Evolutionary conservation across 2,329 filamentous ascomycete species (phyloP).

Genomic region (Huntiella abstrusa): DNA sequence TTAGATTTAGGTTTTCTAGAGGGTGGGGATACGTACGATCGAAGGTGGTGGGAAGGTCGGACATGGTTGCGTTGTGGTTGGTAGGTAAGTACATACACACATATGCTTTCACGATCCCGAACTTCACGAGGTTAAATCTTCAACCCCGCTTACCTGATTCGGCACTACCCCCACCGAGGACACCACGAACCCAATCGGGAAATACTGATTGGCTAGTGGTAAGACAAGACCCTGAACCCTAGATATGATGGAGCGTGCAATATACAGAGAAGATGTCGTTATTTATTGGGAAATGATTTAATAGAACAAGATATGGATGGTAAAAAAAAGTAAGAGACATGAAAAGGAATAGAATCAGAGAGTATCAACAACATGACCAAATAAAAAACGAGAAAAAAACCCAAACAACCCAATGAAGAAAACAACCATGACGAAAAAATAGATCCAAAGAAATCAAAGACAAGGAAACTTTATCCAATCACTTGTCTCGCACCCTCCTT

Average conservation of each 20-base stretch:
- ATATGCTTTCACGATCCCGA: too few relatives aligned
- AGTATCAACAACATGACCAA: neutral
- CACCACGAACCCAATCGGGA: too few relatives aligned
- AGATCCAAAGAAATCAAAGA: neutral
- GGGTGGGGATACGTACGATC: conserved; percentile 27
- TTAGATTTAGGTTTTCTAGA: conserved; percentile 5
- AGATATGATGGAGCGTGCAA: too few relatives aligned
- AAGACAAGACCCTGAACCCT: neutral
- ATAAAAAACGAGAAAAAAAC: neutral
- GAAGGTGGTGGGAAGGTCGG: conserved; percentile 36
- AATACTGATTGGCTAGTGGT: too few relatives aligned
- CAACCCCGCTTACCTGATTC: too few relatives aligned
- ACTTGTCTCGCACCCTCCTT: conserved; percentile 84
- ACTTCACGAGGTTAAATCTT: too few relatives aligned
- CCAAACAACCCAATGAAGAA: neutral
- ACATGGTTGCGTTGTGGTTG: conserved; percentile 19
- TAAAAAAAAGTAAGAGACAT: neutral
- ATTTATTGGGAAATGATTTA: neutral
- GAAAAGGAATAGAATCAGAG: neutral
- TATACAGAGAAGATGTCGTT: neutral
- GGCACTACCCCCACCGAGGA: too few relatives aligned
- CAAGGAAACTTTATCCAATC: conserved; percentile 33
- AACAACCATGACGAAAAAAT: neutral
- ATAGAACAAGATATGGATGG: neutral
- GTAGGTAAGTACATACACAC: too few relatives aligned